Conservation (phyloP, 1,284 basidiomycete genomes). For the Taiwanofungus camphoratus region DNA sequence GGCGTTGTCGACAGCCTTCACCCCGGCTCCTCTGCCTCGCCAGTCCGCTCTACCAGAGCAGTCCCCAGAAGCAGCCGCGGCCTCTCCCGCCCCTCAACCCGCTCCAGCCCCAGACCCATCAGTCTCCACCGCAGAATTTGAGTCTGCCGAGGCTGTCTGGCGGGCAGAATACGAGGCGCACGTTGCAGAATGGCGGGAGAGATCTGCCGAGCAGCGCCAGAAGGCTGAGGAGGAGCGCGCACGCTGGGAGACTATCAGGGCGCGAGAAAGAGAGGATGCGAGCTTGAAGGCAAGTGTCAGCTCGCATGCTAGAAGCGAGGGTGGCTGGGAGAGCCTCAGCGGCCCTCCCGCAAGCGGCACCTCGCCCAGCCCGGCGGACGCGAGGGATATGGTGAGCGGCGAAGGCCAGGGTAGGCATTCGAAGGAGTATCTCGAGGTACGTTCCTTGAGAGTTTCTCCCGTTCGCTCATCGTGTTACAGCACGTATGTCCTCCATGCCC, state of each 20-base stretch:
- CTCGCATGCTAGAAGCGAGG: constrained; percentile 30
- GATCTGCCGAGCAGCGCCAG: constrained; percentile 66
- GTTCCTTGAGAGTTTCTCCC: too few species aligned
- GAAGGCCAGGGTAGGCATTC: constrained; percentile 34
- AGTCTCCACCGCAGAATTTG: constrained; percentile 13
- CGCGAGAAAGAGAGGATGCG: constrained; percentile 28
- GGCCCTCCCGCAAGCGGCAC: constrained; percentile 25
- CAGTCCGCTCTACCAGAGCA: constrained; percentile 20
- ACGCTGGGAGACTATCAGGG: constrained; percentile 59
- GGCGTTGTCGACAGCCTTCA: constrained; percentile 26
- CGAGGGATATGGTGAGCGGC: constrained; percentile 38
- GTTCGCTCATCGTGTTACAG: constrained; percentile 2
- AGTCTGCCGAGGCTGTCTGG: constrained; percentile 38
- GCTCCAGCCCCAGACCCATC: constrained; percentile 12
- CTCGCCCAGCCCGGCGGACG: constrained; percentile 35
- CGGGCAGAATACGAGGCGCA: constrained; percentile 65
- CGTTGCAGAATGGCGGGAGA: constrained; percentile 65
- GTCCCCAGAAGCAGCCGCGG: constrained; percentile 11
- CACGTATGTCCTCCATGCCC: background rate
- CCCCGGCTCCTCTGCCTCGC: constrained; percentile 18
- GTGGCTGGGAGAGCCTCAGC: constrained; percentile 52
- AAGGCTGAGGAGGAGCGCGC: constrained; percentile 73
- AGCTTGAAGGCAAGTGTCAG: constrained; percentile 19
- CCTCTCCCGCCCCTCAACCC: too few species aligned
- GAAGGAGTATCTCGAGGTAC: constrained; percentile 24